Conservation (phyloP, 2,329 filamentous ascomycete genomes). For the Cytospora paraplurivora region DNA sequence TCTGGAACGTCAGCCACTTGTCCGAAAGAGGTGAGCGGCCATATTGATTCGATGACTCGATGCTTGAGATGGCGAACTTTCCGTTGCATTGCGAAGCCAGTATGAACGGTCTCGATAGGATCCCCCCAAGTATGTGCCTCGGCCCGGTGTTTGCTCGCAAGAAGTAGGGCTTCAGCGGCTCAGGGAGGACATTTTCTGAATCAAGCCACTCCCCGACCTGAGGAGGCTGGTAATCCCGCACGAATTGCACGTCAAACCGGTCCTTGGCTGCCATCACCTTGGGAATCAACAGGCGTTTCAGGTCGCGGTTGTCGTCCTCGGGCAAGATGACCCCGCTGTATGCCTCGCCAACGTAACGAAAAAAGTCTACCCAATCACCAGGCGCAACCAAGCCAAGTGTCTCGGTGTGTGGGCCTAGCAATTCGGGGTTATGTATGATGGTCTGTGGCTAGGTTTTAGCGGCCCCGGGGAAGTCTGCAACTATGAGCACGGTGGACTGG, state of each 20-base stretch:
- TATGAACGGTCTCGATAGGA: conserved; percentile 51
- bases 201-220: conserved; percentile 46
- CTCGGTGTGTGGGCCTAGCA: conserved; percentile 57
- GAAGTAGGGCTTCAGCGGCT: conserved; percentile 48
- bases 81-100: conserved; percentile 49
- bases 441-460: conserved; percentile 52
- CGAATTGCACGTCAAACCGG: conserved; percentile 58
- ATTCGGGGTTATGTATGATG: conserved; percentile 57
- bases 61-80: conserved; percentile 55
- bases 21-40: conserved; percentile 38
- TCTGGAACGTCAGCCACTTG: conserved; percentile 45
- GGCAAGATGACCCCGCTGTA: conserved; percentile 54
- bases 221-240: conserved; percentile 49
- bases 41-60: conserved; percentile 49
- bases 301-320: conserved; percentile 53
- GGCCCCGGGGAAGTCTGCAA: neutral
- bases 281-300: conserved; percentile 52
- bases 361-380: conserved; percentile 63
- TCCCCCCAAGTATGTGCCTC: conserved; percentile 47
- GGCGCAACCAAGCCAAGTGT: conserved; percentile 56
- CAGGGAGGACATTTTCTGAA: conserved; percentile 45
- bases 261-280: conserved; percentile 59
- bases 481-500: neutral
- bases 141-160: conserved; percentile 53
- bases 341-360: conserved; percentile 57